Conservation (phyloP, 2,329 filamentous ascomycete species). For the Emmonsiellopsis sp. region DNA sequence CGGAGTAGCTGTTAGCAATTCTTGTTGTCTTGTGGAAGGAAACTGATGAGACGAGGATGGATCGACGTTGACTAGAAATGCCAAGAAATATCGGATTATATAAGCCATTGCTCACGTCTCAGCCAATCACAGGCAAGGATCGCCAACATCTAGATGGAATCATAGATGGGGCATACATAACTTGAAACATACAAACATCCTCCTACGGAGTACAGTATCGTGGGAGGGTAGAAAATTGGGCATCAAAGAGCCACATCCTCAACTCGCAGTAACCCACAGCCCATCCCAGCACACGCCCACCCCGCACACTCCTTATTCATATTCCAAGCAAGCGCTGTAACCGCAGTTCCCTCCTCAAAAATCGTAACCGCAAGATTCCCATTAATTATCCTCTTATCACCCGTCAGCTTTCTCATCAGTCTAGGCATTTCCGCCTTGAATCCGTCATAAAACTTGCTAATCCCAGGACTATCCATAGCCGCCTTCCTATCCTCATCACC, state of each 20-base stretch:
- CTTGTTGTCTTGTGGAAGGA: too few relatives aligned
- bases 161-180: background rate
- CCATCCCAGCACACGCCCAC: conserved; percentile 60
- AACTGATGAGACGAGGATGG: too few relatives aligned
- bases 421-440: conserved; percentile 32
- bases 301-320: conserved; percentile 56
- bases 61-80: too few relatives aligned
- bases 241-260: conserved; percentile 51
- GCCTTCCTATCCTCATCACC: conserved; percentile 4
- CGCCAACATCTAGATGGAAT: too few relatives aligned
- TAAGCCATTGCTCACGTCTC: too few relatives aligned
- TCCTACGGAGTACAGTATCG: background rate
- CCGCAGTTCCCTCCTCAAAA: conserved; percentile 54
- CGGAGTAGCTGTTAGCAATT: too few relatives aligned
- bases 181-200: background rate
- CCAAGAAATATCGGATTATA: too few relatives aligned
- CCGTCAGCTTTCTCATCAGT: conserved; percentile 22
- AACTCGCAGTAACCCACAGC: conserved; percentile 56
- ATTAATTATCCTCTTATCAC: conserved; percentile 24
- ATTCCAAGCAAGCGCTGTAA: conserved; percentile 59
- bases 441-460: conserved; percentile 37
- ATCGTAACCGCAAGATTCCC: conserved; percentile 35
- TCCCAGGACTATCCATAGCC: conserved; percentile 19
- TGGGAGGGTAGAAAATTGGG: background rate
- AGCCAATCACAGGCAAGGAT: too few relatives aligned